Evolutionary conservation across 2,329 filamentous ascomycete species (phyloP).

Genomic region (Bipolaris gigantea): DNA sequence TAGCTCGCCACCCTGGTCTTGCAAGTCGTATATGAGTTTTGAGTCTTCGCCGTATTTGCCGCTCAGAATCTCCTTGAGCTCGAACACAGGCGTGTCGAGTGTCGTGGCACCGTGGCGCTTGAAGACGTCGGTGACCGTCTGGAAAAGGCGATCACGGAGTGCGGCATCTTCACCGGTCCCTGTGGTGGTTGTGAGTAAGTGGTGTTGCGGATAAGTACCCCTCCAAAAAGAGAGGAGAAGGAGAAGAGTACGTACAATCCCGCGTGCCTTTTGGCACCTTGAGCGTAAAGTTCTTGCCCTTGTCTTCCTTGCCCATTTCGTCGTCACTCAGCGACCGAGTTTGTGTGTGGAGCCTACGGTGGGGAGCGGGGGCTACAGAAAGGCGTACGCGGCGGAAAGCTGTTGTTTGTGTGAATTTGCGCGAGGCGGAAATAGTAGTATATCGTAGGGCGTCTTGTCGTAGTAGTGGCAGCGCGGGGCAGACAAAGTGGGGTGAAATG

Average conservation of each 20-base stretch:
- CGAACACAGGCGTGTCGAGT: constrained; percentile 70
- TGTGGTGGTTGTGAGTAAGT: constrained; percentile 20
- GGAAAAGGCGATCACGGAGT: constrained; percentile 42
- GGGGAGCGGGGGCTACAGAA: constrained; percentile 7
- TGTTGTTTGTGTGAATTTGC: constrained; percentile 17
- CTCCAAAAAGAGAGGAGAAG: neutral
- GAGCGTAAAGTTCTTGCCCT: constrained; percentile 61
- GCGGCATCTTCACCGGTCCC: constrained; percentile 41
- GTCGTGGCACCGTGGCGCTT: constrained; percentile 45
- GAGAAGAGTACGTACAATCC: constrained; percentile 66
- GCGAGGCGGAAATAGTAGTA: constrained; percentile 18
- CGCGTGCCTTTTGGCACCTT: constrained; percentile 92
- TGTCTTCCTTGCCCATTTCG: constrained; percentile 53
- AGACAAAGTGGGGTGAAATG: constrained; percentile 35
- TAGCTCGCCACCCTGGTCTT: constrained; percentile 84
- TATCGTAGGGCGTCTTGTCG: constrained; percentile 26
- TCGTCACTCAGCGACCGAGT: constrained; percentile 23
- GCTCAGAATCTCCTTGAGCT: constrained; percentile 80
- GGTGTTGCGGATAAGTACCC: neutral
- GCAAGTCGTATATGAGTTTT: constrained; percentile 87
- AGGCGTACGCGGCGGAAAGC: constrained; percentile 10
- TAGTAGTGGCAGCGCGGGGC: constrained; percentile 35
- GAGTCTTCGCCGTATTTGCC: constrained; percentile 93
- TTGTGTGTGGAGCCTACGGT: constrained; percentile 23
- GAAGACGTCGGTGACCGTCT: constrained; percentile 40